Evolutionary conservation across 2,329 filamentous ascomycete species (phyloP).

Genomic region (Colletotrichum somersetense): DNA sequence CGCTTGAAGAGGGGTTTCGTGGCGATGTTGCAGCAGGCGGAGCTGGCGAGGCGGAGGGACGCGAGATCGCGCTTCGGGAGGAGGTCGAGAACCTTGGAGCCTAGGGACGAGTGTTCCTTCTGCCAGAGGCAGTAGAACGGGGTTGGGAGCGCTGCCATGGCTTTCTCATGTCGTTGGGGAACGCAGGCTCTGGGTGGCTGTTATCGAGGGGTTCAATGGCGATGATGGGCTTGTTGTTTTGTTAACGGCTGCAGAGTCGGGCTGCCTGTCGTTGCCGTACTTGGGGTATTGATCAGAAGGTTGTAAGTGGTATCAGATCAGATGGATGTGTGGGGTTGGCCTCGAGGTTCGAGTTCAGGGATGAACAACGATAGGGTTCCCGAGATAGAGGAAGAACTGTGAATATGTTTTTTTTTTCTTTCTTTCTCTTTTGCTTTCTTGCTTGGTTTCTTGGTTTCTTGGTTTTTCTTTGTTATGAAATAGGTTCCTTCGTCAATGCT

Average conservation of each 20-base stretch:
- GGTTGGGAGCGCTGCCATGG: conserved; percentile 62
- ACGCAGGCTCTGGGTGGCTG: conserved; percentile 6
- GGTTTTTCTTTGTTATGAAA: neutral
- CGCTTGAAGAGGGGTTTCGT: conserved; percentile 78
- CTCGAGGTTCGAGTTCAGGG: neutral
- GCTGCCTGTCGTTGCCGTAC: neutral
- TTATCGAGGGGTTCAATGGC: neutral
- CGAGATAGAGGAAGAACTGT: neutral
- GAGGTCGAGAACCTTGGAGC: conserved; percentile 62
- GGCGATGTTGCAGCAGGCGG: conserved; percentile 77
- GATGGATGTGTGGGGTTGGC: neutral
- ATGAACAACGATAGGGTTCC: neutral
- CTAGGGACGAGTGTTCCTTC: conserved; percentile 57
- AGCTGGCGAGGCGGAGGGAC: conserved; percentile 74
- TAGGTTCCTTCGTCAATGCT: neutral
- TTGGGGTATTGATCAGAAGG: neutral
- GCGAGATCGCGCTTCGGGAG: conserved; percentile 66
- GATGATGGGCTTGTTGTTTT: neutral
- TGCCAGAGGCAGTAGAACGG: conserved; percentile 69
- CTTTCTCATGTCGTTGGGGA: conserved; percentile 61
- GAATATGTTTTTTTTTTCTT: neutral
- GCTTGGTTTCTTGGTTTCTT: neutral
- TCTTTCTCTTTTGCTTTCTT: neutral
- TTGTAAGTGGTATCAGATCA: neutral
- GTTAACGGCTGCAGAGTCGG: neutral